Conservation (phyloP, 2,329 filamentous ascomycete species). For the Fusarium napiforme region DNA sequence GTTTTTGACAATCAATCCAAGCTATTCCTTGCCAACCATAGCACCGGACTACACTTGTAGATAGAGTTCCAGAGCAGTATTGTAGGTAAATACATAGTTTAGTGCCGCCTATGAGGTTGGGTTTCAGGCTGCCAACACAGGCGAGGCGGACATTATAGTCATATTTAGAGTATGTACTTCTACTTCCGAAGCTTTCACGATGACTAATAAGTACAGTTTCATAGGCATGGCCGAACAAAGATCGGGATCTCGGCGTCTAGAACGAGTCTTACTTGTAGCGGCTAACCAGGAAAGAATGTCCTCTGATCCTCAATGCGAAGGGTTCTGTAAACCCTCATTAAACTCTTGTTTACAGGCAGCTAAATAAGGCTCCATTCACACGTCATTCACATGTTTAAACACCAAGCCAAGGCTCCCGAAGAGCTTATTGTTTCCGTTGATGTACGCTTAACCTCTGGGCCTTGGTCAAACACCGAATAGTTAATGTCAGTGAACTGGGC, state of each 20-base stretch:
- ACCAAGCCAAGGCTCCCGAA: not conserved
- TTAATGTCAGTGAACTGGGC: not conserved
- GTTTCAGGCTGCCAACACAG: not conserved
- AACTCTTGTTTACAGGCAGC: not conserved
- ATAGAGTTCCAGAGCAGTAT: not conserved
- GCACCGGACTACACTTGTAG: not conserved
- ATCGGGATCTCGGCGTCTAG: not conserved
- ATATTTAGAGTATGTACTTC: not conserved
- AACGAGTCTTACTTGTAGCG: not conserved
- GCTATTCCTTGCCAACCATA: no score
- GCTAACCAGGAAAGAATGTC: not conserved
- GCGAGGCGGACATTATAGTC: not conserved
- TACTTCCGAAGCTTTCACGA: not conserved
- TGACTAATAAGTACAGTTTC: not conserved
- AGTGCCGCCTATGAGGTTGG: fast-evolving
- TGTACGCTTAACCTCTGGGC: not conserved
- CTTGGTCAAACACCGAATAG: not conserved
- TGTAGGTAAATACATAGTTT: fast-evolving
- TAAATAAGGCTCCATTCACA: no score
- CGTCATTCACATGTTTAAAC: no score
- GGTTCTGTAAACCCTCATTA: fast-evolving
- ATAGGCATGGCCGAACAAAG: fast-evolving
- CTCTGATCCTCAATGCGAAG: not conserved
- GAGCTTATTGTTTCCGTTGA: not conserved
- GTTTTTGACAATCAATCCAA: not conserved